Base-by-base conservation (phyloP, 2,329 filamentous ascomycete genomes). In the Colletotrichum gigasporum region DNA sequence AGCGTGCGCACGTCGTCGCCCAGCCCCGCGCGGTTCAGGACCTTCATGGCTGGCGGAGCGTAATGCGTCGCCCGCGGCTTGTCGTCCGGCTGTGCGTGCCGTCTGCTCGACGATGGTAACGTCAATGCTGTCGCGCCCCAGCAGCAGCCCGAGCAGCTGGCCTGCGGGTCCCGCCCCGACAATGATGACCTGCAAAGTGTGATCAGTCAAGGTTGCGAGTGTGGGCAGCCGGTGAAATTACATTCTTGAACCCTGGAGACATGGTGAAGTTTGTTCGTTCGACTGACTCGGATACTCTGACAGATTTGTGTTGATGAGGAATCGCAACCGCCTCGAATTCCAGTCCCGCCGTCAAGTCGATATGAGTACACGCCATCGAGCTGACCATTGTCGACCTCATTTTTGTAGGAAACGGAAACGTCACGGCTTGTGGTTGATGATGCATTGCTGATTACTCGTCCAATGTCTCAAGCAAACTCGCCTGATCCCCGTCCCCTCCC, bases 1-100 rank as follows among this genome's bases (percentile, higher is more conserved):
- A 72, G 69, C 34, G 68, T 66, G 2, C 74, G 76, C 34, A 81
- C 71, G 68, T 75, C 67, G 37, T 82, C 80, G 14, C 89, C 75
- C 12, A 90, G 81, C 1, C 87, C 87, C 1, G 87, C 87, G 18
- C 85, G 80, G 35, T 78, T 71, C 44, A 90, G 80, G 65, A 88
- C 86, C 39, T 83, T 83, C 45, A 86, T 82, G 0, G 86, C 87
- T 0, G 86, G 80, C 0, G 84, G 80, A 5, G 84, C 85, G 71
- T 89, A 89, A 72, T 89, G 85, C 4, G 87, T 85, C 14, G 87
- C 87, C 24, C 87, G 85, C 0, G 88, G 87, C 61, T 86, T 85
- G 58, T 83, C 78, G 74, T 88, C 85, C 32, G 89, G 78, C 59
- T 82, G 76, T 20, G 78, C 71, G 76, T 20, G 78, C 71, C 2